Evolutionary conservation across 129 eudicot genomes (phyloP), one percentile per base, ranked within the genome.

Genomic region (Helianthus annuus): DNA sequence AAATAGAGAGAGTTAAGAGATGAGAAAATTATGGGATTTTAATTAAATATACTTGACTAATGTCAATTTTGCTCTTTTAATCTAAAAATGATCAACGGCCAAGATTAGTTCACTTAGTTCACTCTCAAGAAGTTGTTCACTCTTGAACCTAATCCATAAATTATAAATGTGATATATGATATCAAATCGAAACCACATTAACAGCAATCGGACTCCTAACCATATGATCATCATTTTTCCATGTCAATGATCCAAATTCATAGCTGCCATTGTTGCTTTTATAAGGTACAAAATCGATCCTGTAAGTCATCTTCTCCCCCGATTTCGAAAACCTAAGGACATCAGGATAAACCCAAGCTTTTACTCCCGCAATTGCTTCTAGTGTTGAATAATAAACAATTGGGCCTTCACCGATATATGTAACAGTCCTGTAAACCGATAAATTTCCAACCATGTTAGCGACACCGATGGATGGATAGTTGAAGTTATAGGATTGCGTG

Each of bases 401-500:
- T 3, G 83, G 84, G 60, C 88, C 91, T 76, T 83, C 27, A 17
- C 96, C 96, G 2, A 76, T 52, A 15, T 85, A 85, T 15, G 85
- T 89, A 76, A 89, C 96, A 2, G 85, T 89, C 53, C 96, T 32
- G 29, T 72, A 75, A 61, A 89, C 85, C 11, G 91, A 85, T 60
- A 83, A 24, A 22, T 39, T 83, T 51, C 91, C 96, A 0, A 53
- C 57, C 89, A 89, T 61, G 48, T 77, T 77, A 75, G 80, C 73
- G 49, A 89, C 89, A 49, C 89, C 96, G 7, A 85, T 89, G 9
- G 96, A 85, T 27, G 91, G 89, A 54, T 89, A 89, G 82, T 89
- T 89, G 39, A 89, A 74, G 39, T 85, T 78, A 48, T 81, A 81
- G 29, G 96, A 63, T 29, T 82, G 65, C 24, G 39, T 74, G 5